Percentiles rank a stretch among this genome's conserved stretches.
Conservation (phyloP, 208 protist genomes). For the Leishmania gerbilli region DNA sequence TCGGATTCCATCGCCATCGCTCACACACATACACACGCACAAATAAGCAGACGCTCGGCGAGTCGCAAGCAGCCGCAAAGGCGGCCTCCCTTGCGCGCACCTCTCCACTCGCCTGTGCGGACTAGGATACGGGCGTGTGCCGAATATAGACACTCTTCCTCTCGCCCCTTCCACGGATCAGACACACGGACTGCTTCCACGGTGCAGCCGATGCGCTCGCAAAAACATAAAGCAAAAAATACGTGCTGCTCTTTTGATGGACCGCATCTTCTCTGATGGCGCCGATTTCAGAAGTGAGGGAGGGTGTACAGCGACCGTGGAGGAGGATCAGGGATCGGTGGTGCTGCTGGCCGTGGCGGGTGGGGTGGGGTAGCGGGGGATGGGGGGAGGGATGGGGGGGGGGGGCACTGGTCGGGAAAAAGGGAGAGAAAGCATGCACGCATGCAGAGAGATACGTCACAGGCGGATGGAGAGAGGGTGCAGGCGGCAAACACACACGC, state of each 20-base stretch:
- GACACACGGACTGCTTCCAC: neutral
- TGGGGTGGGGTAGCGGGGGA: neutral
- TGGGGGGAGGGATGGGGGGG: neutral
- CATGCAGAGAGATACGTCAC: too few relatives aligned
- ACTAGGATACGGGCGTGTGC: neutral
- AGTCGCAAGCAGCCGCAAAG: neutral
- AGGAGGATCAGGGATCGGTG: neutral
- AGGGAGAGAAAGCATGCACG: neutral
- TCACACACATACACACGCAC: neutral
- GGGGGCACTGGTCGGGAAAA: neutral
- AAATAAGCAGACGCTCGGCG: neutral
- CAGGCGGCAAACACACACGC: neutral
- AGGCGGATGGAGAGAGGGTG: too few relatives aligned
- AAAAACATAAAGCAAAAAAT: slow-evolving; percentile 20
- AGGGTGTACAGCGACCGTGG: neutral
- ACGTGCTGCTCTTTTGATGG: neutral
- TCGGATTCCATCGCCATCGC: neutral
- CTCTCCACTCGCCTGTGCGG: neutral
- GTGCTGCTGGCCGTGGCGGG: neutral
- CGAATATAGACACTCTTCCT: neutral
- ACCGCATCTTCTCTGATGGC: neutral
- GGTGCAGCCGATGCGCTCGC: neutral
- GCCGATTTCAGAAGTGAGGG: neutral
- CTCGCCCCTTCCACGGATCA: neutral
- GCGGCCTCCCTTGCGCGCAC: neutral